Conservation (phyloP, 305 asterid species). For the Andrographis paniculata region DNA sequence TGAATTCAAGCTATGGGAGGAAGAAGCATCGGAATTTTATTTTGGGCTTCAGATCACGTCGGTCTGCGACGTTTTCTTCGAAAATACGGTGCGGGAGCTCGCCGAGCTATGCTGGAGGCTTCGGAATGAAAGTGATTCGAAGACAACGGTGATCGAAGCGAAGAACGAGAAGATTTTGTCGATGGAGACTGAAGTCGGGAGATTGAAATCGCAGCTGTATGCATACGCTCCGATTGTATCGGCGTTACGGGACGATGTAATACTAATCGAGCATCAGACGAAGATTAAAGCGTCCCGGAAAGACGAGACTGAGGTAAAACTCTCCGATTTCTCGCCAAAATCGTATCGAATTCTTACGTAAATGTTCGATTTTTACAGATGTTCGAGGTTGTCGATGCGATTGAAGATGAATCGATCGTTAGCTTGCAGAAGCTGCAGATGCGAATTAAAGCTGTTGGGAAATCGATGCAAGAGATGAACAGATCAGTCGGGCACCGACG, state of each 20-base stretch:
- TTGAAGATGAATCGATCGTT: constrained; percentile 29
- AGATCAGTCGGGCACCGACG: constrained; percentile 28
- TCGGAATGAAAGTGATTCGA: constrained; percentile 39
- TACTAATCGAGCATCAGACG: constrained; percentile 56
- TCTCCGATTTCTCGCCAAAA: constrained; percentile 7
- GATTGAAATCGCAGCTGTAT: constrained; percentile 48
- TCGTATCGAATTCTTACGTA: constrained; percentile 2
- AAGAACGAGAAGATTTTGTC: constrained; percentile 47
- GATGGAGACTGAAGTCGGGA: constrained; percentile 56
- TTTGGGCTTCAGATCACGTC: constrained; percentile 79
- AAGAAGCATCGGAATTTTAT: constrained; percentile 73
- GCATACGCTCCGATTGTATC: constrained; percentile 61
- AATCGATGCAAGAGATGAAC: constrained; percentile 54
- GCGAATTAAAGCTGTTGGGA: constrained; percentile 59
- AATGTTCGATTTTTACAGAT: no score
- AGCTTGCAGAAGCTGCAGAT: constrained; percentile 55
- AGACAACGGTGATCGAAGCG: constrained; percentile 46
- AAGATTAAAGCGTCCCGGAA: constrained; percentile 30
- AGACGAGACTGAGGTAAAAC: constrained; percentile 54
- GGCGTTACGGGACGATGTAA: constrained; percentile 55
- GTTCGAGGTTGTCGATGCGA: no score
- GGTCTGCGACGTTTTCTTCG: constrained; percentile 40
- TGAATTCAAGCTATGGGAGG: constrained; percentile 74
- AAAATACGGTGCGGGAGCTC: constrained; percentile 72
- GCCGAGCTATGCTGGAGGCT: constrained; percentile 49